Evolutionary conservation across 2,329 filamentous ascomycete species (phyloP).

Genomic region (Ceratocystis harringtonii): DNA sequence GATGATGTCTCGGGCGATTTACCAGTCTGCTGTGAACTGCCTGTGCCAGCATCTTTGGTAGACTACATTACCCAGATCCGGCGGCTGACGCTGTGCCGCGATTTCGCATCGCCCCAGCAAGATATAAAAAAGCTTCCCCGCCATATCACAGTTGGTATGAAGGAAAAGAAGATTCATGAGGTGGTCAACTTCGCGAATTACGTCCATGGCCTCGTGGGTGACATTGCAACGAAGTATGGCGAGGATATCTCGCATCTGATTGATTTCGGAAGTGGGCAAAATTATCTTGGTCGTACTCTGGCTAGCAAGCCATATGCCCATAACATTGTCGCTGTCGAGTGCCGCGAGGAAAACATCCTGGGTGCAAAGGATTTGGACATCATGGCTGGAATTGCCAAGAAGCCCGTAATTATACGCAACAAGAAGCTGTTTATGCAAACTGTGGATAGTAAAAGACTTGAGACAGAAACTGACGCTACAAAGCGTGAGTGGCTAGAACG

Average conservation of each 20-base stretch:
- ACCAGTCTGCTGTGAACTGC: constrained; percentile 18
- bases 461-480: constrained; percentile 28
- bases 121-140: constrained; percentile 47
- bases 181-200: constrained; percentile 83
- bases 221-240: constrained; percentile 41
- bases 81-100: constrained; percentile 49
- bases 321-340: constrained; percentile 81
- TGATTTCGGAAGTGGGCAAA: constrained; percentile 93
- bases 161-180: constrained; percentile 87
- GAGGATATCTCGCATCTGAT: constrained; percentile 67
- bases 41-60: constrained; percentile 43
- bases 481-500: constrained; percentile 20
- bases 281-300: constrained; percentile 80
- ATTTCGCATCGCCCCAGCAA: constrained; percentile 34
- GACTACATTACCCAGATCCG: constrained; percentile 60
- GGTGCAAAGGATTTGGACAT: constrained; percentile 76
- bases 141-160: constrained; percentile 78
- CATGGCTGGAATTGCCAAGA: constrained; percentile 60
- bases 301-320: constrained; percentile 75
- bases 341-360: constrained; percentile 68
- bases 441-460: constrained; percentile 34
- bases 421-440: constrained; percentile 59
- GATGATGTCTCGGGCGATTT: constrained; percentile 44
- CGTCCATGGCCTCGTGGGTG: constrained; percentile 45
- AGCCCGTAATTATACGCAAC: constrained; percentile 59